phyloP scores from a whole-genome alignment of 495 filamentous ascomycete species.

The Penicillium dipodomyicola region DNA sequence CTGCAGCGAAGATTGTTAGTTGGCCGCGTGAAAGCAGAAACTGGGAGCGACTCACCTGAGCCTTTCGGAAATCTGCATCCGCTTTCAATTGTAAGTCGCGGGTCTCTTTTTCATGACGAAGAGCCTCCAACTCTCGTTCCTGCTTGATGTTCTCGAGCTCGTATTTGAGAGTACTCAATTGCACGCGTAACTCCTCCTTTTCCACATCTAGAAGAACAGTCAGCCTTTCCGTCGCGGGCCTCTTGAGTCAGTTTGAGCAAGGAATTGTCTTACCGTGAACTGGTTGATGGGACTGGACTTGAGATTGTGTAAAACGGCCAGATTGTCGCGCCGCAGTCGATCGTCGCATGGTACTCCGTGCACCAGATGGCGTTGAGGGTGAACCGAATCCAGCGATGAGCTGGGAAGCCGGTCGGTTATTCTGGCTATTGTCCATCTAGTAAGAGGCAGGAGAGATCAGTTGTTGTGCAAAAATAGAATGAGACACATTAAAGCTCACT shows the following conservation, averaged over 20 bases:
- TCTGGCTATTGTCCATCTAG: conserved; percentile 34
- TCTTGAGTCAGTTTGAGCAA: neutral
- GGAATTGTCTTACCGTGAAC: conserved; percentile 19
- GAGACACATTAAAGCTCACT: neutral
- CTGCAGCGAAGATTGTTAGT: conserved; percentile 31
- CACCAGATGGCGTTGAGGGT: conserved; percentile 32
- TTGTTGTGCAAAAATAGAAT: neutral
- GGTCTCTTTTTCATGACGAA: conserved; percentile 80
- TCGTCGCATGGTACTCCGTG: conserved; percentile 29
- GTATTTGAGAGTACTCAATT: conserved; percentile 66
- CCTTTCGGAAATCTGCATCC: conserved; percentile 80
- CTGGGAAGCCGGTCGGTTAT: conserved; percentile 33
- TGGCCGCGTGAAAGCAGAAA: neutral
- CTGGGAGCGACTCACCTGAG: conserved; percentile 54
- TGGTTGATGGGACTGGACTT: conserved; percentile 24
- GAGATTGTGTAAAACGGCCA: conserved; percentile 28
- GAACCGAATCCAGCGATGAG: conserved; percentile 33
- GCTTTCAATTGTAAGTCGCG: conserved; percentile 69
- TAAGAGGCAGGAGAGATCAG: neutral
- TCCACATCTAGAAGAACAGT: conserved; percentile 35
- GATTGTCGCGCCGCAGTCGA: conserved; percentile 33
- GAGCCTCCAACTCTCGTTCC: conserved; percentile 72
- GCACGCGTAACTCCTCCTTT: conserved; percentile 67
- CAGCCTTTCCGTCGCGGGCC: conserved; percentile 7
- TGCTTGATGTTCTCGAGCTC: conserved; percentile 75